Evolutionary conservation across 1,284 basidiomycete species (phyloP).

Genomic region (Ceratobasidium sp.): DNA sequence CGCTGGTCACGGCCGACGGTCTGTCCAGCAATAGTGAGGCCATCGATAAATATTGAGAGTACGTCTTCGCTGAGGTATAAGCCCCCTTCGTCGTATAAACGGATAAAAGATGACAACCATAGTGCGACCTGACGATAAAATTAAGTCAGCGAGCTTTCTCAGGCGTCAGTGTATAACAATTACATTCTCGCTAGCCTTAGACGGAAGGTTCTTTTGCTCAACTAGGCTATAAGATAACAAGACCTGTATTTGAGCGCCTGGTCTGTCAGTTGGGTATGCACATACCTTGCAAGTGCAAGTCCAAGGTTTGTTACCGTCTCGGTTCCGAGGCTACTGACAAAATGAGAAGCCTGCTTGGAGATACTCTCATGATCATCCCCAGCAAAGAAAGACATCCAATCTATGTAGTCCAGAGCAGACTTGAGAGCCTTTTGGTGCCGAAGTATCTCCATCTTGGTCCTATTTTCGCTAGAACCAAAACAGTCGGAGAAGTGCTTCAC

Average conservation of each 20-base stretch:
- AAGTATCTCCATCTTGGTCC: not conserved
- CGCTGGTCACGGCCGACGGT: not conserved
- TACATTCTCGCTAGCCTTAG: not conserved
- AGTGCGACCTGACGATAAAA: not conserved
- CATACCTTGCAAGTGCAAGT: constrained; percentile 13
- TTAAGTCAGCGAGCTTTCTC: not conserved
- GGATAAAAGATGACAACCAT: not conserved
- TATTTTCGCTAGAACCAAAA: not conserved
- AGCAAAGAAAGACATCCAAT: constrained; percentile 19
- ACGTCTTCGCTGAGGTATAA: constrained; percentile 2
- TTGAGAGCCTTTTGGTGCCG: not conserved
- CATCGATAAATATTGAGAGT: not conserved
- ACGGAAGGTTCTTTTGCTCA: not conserved
- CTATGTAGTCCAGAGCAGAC: not conserved
- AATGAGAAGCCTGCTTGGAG: not conserved
- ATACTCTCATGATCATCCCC: not conserved
- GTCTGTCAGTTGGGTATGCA: too few species aligned
- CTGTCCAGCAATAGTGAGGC: not conserved
- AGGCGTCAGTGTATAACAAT: not conserved
- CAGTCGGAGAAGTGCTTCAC: constrained; percentile 18
- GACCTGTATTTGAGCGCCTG: too few species aligned
- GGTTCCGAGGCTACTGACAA: not conserved
- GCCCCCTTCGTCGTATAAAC: not conserved
- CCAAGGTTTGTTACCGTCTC: not conserved
- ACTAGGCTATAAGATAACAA: constrained; percentile 1